Base-by-base conservation (phyloP, 2,329 filamentous ascomycete genomes). In the Trichoderma pleuroti region DNA sequence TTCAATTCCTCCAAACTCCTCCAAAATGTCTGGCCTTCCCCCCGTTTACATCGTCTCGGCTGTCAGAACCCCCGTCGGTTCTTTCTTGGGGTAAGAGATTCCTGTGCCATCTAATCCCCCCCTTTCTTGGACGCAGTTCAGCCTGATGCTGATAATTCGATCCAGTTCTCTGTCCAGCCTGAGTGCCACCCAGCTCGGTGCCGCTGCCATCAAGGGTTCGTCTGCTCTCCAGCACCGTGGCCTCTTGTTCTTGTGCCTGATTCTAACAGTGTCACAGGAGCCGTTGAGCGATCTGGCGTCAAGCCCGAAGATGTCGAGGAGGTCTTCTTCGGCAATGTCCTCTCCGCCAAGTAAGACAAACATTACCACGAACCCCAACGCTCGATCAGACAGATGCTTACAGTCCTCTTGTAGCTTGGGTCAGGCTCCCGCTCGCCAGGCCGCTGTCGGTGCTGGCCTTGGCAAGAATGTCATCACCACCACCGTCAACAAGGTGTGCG, bases 401-500 rank as follows among this genome's bases (percentile, higher is more conserved):
- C 39, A 26, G n/a, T 28, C 12, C 28, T 26, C n/a, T 52, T 18
- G 14, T 70, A 97, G 94, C 82, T 88, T 98, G 76, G 96, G 96
- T 74, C 96, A 99, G 84, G 97, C 97, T 80, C 96, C 97, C 75
- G 94, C 96, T 76, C 91, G 96, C 78, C 96, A 99, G 85, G 97
- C 93, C 82, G 93, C 94, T 77, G 88, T 99, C 78, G 89, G 91
- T 77, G 96, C 93, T 78, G 96, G 96, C 73, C 92, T 99, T 74
- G 84, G 90, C 68, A 87, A 97, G 74, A 87, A 88, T 68, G 92
- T 92, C 74, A 88, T 97, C 76, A 92, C 91, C 84, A 99, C 96
- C 59, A 97, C 94, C 66, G 89, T 99, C 79, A 99, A 99, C 91
- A 99, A 99, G 86, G 96, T 99, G 80, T 99, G 96, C 88, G 96